Base-by-base conservation (phyloP, 805 yeast genomes). In the Vanderwaltozyma tropicalis region DNA sequence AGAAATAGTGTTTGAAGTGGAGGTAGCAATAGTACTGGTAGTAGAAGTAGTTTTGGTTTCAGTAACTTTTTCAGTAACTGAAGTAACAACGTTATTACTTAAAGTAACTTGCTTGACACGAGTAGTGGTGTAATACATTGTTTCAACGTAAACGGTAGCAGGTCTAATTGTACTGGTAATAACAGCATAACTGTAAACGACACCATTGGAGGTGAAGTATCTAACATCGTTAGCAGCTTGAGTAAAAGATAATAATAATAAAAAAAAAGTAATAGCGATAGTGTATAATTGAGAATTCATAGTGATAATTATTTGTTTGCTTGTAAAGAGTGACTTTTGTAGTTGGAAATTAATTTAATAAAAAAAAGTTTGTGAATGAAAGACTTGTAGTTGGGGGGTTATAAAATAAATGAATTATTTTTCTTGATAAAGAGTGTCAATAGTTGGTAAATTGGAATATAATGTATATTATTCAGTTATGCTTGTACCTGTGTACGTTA, bases 101-200 rank as follows among this genome's bases (percentile, higher is more conserved):
- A 57, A 43, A 10, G 61, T 55, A 20, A 55, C 45, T 34, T 46
- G 48, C 39, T 44, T 49, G 15, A 57, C 59, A 36, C 46, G 48
- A n/a, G 59, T 52, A 3, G 59, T 55, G 5, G 63, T 59, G 39
- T 56, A 60, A 32, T 55, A 55, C 18, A 50, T 42, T 8, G 64
- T 60, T 30, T 51, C 52, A 24, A 53, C 57, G 26, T 49, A 47
- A 8, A 57, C 53, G 11, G 55, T 53, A 1, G 62, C 60, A 10
- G 64, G 63, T 38, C 45, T 49, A 14, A 60, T 40, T 10, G 63
- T 59, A 26, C 57, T 56, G 13, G 63, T 60, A 19, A 54, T 41
- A 37, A 59, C 58, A 38, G 55, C 55, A 40, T 57, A 53, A 43
- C 59, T 54, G 49, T 60, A 60, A 26, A 60, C 61, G 20, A 55